These are phyloP conservation scores for Cocos nucifera DNA, from an alignment of 176 grass and related monocot species.

Conservation along the genomic window DNA sequence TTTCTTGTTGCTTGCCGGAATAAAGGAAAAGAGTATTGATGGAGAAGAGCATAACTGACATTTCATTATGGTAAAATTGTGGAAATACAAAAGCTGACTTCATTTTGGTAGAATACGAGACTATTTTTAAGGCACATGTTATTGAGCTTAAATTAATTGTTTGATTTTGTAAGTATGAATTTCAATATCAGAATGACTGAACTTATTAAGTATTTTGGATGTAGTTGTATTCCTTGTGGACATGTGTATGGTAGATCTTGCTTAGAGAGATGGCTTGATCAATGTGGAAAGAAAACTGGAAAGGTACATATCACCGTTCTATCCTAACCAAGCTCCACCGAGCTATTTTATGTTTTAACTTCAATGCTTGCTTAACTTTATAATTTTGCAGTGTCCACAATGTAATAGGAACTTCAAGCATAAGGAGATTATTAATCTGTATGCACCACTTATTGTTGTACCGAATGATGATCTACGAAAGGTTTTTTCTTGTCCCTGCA, in stretches of 20 bases:
- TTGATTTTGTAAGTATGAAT: conserved; percentile 11
- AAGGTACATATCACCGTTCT: conserved; percentile 27
- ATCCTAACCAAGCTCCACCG: no score
- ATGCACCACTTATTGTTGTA: conserved; percentile 69
- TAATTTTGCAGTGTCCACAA: conserved; percentile 65
- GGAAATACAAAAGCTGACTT: no score
- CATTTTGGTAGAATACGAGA: no score
- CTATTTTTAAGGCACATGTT: neutral
- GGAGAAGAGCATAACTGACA: no score
- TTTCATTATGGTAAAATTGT: no score
- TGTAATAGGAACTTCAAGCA: conserved; percentile 49
- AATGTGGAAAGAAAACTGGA: conserved; percentile 52
- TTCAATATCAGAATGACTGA: neutral
- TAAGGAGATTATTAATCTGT: conserved; percentile 76
- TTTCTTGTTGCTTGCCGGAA: no score
- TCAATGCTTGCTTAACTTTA: neutral
- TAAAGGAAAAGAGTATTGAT: no score
- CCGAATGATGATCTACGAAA: conserved; percentile 86
- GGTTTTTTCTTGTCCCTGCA: conserved; percentile 32
- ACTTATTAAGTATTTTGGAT: conserved; percentile 19
- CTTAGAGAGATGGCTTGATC: conserved; percentile 64
- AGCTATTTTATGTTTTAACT: no score
- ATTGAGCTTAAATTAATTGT: neutral
- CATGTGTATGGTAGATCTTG: conserved; percentile 93
- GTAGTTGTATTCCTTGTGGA: conserved; percentile 93